These are phyloP conservation scores for Amanita inopinata DNA, from an alignment of 768 basidiomycete genomes.

Conservation along the genomic window DNA sequence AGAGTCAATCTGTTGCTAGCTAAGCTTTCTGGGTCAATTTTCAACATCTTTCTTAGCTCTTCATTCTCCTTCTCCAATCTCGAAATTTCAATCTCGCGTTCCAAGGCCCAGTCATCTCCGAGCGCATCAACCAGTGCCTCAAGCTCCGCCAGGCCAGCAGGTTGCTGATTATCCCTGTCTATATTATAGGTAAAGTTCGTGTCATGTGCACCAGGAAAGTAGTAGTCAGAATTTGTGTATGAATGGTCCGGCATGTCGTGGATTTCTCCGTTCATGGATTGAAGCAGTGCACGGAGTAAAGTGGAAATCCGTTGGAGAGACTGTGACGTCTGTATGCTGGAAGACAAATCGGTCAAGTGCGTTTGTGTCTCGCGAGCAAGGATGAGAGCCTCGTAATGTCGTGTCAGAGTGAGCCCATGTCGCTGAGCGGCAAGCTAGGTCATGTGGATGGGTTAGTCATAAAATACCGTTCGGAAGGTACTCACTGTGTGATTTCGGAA, in stretches of 20 bases:
- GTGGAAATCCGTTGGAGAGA: constrained; percentile 66
- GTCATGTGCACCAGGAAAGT: not conserved
- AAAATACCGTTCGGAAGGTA: constrained; percentile 13
- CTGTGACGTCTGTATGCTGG: constrained; percentile 48
- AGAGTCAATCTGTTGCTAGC: constrained; percentile 41
- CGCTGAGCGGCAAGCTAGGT: constrained; percentile 80
- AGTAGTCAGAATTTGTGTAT: constrained; percentile 3
- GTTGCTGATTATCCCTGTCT: constrained; percentile 20
- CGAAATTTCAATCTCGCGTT: constrained; percentile 80
- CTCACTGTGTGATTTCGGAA: constrained; percentile 86
- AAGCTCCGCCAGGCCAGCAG: constrained; percentile 31
- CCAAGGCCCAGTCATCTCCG: constrained; percentile 74
- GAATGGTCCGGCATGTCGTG: constrained; percentile 24
- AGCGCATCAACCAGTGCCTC: constrained; percentile 28
- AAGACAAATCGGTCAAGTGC: constrained; percentile 44
- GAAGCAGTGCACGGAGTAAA: constrained; percentile 61
- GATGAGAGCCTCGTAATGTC: constrained; percentile 84
- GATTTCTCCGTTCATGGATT: constrained; percentile 58
- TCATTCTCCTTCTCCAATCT: constrained; percentile 80
- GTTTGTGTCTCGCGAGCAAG: constrained; percentile 50
- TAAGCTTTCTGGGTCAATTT: constrained; percentile 55
- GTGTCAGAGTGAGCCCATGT: constrained; percentile 77
- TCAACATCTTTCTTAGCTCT: constrained; percentile 62
- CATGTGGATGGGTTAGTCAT: constrained; percentile 8
- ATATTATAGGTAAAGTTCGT: constrained; percentile 22